A percentile compares a stretch with the other conserved stretches of the same genome.
phyloP scores from a whole-genome alignment of 1,139 yeast genomes.

The Kurtzmaniella quercitrusa region DNA sequence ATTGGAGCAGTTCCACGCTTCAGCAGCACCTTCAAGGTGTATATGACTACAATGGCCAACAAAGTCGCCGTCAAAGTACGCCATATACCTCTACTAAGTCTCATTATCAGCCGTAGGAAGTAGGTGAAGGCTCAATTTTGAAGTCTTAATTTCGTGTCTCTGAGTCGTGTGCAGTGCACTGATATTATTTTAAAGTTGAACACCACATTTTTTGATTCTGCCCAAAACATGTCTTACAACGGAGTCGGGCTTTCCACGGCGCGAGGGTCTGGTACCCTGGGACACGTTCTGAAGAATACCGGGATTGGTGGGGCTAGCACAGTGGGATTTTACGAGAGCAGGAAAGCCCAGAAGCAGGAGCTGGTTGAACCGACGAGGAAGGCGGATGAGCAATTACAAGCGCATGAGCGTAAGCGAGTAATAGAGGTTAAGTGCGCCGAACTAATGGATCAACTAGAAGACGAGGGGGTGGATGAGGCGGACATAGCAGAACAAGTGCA shows the following conservation, averaged over 20 bases:
- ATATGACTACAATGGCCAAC: neutral
- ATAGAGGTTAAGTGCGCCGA: slow-evolving; percentile 56
- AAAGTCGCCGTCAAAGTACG: neutral
- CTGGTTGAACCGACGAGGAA: slow-evolving; percentile 6
- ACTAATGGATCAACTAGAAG: slow-evolving; percentile 53
- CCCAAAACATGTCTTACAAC: slow-evolving; percentile 51
- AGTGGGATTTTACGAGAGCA: slow-evolving; percentile 23
- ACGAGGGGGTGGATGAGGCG: slow-evolving; percentile 30
- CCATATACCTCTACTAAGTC: neutral
- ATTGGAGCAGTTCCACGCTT: neutral
- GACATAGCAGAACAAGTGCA: slow-evolving; percentile 20
- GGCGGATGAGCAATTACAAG: slow-evolving; percentile 26
- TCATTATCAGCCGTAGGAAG: neutral
- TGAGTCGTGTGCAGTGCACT: too few species aligned
- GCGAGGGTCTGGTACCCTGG: slow-evolving; percentile 73
- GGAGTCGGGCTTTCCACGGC: slow-evolving; percentile 64
- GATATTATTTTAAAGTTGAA: neutral
- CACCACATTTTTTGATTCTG: neutral
- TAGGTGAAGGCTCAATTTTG: too few species aligned
- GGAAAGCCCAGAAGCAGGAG: slow-evolving; percentile 15
- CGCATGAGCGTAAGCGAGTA: slow-evolving; percentile 45
- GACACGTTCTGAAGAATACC: slow-evolving; percentile 54
- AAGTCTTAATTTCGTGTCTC: too few species aligned
- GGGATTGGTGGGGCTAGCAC: slow-evolving; percentile 20
- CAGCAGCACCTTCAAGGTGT: neutral